Evolutionary conservation across 352 stramenopile genomes (phyloP).

Genomic region (Globisporangium carolinianum): DNA sequence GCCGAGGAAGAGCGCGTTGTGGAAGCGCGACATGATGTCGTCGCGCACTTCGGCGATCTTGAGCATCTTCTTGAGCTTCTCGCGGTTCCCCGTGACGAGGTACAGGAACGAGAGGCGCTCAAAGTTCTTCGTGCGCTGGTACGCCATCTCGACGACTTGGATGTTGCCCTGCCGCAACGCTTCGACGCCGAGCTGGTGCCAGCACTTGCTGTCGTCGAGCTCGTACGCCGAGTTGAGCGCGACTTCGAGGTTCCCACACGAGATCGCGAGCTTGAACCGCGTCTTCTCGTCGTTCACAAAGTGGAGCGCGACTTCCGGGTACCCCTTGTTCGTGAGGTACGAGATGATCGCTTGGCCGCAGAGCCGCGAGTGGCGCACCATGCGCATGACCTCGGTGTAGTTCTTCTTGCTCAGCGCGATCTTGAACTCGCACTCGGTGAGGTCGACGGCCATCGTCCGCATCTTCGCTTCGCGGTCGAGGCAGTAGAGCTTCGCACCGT

Average conservation of each 20-base stretch:
- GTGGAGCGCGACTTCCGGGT: slow-evolving; percentile 98
- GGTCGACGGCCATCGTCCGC: slow-evolving; percentile 95
- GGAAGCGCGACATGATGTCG: slow-evolving; percentile 98
- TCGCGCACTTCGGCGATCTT: slow-evolving; percentile 98
- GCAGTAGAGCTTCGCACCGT: slow-evolving; percentile 94
- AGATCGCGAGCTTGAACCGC: slow-evolving; percentile 97
- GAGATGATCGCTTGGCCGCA: slow-evolving; percentile 98
- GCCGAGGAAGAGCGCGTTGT: slow-evolving; percentile 97
- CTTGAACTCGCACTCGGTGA: slow-evolving; percentile 99
- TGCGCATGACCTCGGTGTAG: slow-evolving; percentile 98
- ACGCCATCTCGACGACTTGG: slow-evolving; percentile 99
- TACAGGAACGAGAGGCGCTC: slow-evolving; percentile 99
- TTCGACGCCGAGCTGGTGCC: slow-evolving; percentile 96
- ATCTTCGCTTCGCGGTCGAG: slow-evolving; percentile 97
- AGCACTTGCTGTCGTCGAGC: slow-evolving; percentile 94
- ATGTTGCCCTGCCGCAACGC: slow-evolving; percentile 98
- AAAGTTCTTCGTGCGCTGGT: slow-evolving; percentile 99
- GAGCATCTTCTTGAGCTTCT: slow-evolving; percentile 99
- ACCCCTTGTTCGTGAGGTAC: slow-evolving; percentile 99
- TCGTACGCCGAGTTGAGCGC: slow-evolving; percentile 96
- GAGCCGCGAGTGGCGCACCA: slow-evolving; percentile 95
- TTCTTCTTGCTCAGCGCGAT: slow-evolving; percentile 91
- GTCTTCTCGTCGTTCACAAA: slow-evolving; percentile 99
- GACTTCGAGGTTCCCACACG: slow-evolving; percentile 98
- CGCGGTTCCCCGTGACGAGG: slow-evolving; percentile 96